Base-by-base conservation (phyloP, 257 asterid genomes). In the Petunia secreta region DNA sequence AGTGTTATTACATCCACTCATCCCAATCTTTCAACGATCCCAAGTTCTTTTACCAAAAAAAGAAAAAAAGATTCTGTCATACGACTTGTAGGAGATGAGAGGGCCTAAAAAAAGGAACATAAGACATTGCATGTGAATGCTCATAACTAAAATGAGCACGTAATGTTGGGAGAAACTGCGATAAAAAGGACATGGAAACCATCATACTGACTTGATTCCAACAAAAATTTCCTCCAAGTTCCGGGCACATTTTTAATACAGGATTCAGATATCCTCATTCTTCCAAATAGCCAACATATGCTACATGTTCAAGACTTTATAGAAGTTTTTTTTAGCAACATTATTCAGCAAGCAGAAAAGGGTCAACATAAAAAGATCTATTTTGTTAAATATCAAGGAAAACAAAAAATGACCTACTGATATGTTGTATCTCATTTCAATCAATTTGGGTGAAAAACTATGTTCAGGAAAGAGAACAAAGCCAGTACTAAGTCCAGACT, bases 261-360 rank as follows among this genome's bases (percentile, higher is more conserved):
- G 71, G 48, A 63, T 0, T 63, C 7, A 63, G 16, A 11, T 37
- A 63, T 63, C 41, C 16, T 63, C 46, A 5, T 13, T 65, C 36
- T 1, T 39, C 50, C 34, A 48, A 0, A 0, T 25, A 25, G 25
- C 25, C 25, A 2, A 5, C 25, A 5, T 46, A 46, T 46, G 44
- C 44, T 69, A 69, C 16, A 69, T 50, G 14, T 46, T 34, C 43
- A 44, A 25, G 43, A 46, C 58, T 46, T 25, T 5, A 14, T n/a
- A 68, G 13, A 69, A 44, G 46, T 59, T 9, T 25, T 10, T 48
- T 46, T 10, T 60, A 48, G 48, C 25, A 10, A 4, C 44, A 71
- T 68, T 68, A 68, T 44, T 68, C 57, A 44, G 40, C 58, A 69
- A 16, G 58, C 8, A 37, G 58, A 68, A 68, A 63, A 44, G 76